A percentile compares a stretch with the other conserved stretches of the same genome.
Conservation (phyloP, 2,329 filamentous ascomycete genomes). For the Tolypocladium capitatum region DNA sequence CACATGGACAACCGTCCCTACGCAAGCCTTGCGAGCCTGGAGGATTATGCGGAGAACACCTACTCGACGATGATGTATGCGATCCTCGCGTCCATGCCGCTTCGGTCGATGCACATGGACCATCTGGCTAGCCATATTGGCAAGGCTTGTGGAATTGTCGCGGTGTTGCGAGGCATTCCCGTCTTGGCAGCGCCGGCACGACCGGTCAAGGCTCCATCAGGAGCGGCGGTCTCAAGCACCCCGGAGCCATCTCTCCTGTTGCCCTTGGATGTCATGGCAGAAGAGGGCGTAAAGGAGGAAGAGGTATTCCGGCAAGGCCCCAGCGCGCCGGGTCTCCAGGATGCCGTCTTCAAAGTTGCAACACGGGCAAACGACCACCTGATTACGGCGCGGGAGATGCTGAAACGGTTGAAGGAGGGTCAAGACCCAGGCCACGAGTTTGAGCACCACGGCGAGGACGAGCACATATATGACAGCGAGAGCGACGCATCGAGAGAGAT, state of each 20-base stretch:
- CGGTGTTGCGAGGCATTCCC: slow-evolving; percentile 76
- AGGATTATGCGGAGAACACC: slow-evolving; percentile 86
- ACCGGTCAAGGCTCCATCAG: slow-evolving; percentile 28
- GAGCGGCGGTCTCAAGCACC: slow-evolving; percentile 21
- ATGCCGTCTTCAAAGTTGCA: slow-evolving; percentile 84
- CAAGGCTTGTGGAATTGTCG: slow-evolving; percentile 80
- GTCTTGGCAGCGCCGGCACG: slow-evolving; percentile 64
- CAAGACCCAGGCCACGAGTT: slow-evolving; percentile 72
- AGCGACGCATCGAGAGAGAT: slow-evolving; percentile 27
- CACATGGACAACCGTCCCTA: slow-evolving; percentile 78
- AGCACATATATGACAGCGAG: slow-evolving; percentile 35
- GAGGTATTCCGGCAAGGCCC: slow-evolving; percentile 74
- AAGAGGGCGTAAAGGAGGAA: slow-evolving; percentile 70
- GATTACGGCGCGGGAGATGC: slow-evolving; percentile 85
- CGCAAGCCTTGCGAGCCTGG: slow-evolving; percentile 56
- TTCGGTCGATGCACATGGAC: slow-evolving; percentile 74
- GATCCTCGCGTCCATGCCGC: slow-evolving; percentile 63
- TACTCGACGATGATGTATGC: slow-evolving; percentile 89
- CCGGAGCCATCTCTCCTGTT: slow-evolving; percentile 52
- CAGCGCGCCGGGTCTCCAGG: slow-evolving; percentile 65
- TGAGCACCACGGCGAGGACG: slow-evolving; percentile 71
- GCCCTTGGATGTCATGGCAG: slow-evolving; percentile 81
- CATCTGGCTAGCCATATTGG: slow-evolving; percentile 92
- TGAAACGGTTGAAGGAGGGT: slow-evolving; percentile 64
- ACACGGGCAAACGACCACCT: slow-evolving; percentile 92